phyloP scores from a whole-genome alignment of 139 green algal species.

The Coelastrella sp. region DNA sequence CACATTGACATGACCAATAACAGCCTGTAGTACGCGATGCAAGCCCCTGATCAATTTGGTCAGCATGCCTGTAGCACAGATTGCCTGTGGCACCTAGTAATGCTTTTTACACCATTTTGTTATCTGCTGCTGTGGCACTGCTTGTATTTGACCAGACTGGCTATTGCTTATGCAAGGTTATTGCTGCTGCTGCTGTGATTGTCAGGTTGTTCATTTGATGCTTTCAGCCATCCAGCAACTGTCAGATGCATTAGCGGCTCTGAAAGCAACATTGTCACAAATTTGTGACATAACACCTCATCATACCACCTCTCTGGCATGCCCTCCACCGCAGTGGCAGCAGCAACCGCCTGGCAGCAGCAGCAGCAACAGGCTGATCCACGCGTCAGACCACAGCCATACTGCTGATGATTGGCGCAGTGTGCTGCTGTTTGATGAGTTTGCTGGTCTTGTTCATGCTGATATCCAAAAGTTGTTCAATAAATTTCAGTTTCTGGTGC shows the following conservation, averaged over 20 bases:
- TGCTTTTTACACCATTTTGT: no score
- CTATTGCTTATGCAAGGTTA: no score
- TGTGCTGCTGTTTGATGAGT: conserved; percentile 30
- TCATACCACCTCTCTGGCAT: no score
- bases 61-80: no score
- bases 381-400: neutral
- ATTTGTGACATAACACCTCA: conserved; percentile 3
- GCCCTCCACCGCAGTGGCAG: conserved; percentile 13
- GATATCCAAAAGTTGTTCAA: neutral
- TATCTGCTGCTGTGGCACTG: no score
- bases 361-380: conserved; percentile 20
- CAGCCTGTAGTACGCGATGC: no score
- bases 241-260: conserved; percentile 29
- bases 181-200: conserved; percentile 16
- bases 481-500: neutral
- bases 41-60: no score
- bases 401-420: neutral
- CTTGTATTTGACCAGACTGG: no score
- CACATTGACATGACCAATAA: no score
- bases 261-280: conserved; percentile 3
- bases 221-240: conserved; percentile 23
- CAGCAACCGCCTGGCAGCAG: conserved; percentile 8
- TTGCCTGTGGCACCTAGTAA: no score
- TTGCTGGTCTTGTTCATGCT: conserved; percentile 15
- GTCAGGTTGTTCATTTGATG: conserved; percentile 32